Base-by-base conservation (phyloP, 2,329 filamentous ascomycete species). In the Tolypocladium paradoxum region DNA sequence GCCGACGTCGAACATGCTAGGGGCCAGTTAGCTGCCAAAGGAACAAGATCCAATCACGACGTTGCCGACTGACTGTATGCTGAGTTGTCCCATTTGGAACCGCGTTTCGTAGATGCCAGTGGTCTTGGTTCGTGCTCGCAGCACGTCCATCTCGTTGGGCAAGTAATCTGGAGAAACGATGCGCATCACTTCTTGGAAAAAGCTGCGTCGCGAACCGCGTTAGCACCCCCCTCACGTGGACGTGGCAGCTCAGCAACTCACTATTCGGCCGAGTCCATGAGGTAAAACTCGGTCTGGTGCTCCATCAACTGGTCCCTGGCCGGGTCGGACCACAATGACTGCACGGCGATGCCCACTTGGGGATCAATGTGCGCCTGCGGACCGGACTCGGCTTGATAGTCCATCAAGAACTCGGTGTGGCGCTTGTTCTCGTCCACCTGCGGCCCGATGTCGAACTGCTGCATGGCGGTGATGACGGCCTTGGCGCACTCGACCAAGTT, bases 241-340 rank as follows among this genome's bases (percentile, higher is more conserved):
- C 9, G 3, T 16, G 47, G 40, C 29, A 11, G 11, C 4, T 20
- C 4, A 27, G 27, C 24, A 20, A 71, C 88, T 68, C 79, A 99
- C 92, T 99, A 99, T 74, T 91, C 90, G 51, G 93, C 93, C 27
- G 93, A 99, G 70, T 99, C 93, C 93, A 99, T 99, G 54, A 99
- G 76, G 68, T 99, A 99, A 70, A 99, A 99, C 72, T 99, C 92
- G 66, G 90, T 96, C 68, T 95, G 89, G 67, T 93, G 89, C 65
- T 96, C 89, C 78, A 97, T 85, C 37, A 96, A 80, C 60, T 81
- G 83, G 52, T 88, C 82, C 62, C 89, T 88, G 61, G 86, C 87
- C 8, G 88, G 85, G 65, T 99, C 93, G 62, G 85, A 85, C 93
- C 93, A 99, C 67, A 99, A 75, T 52, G 88, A 85, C 59, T 86